These are phyloP conservation scores for Aspergillus sp. DNA, from an alignment of 2,329 filamentous ascomycete species.

Conservation along the genomic window DNA sequence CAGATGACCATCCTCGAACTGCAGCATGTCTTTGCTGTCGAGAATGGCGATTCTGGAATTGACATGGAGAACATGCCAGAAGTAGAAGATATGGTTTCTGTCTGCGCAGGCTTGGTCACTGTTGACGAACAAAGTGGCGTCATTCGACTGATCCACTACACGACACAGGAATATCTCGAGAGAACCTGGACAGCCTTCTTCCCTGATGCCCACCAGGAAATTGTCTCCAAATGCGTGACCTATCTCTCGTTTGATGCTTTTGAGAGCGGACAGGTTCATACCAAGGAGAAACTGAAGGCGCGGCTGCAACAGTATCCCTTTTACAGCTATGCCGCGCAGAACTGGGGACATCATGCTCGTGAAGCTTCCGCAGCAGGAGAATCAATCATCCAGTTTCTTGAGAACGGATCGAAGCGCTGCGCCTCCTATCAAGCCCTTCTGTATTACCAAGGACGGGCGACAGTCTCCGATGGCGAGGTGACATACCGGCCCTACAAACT, in stretches of 20 bases:
- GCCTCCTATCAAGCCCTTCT: constrained; percentile 1
- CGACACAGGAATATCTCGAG: constrained; percentile 28
- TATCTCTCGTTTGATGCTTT: constrained; percentile 18
- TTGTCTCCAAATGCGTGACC: constrained; percentile 12
- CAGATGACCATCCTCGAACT: constrained; percentile 34
- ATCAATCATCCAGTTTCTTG: background rate
- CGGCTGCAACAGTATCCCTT: constrained; percentile 3
- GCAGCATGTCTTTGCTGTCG: constrained; percentile 39
- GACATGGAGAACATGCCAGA: constrained; percentile 33
- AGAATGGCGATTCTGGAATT: constrained; percentile 19
- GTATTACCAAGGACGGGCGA: background rate
- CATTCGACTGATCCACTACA: constrained; percentile 31
- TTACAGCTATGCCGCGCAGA: constrained; percentile 8
- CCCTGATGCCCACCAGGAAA: constrained; percentile 8
- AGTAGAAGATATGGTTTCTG: constrained; percentile 14
- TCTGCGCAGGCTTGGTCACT: constrained; percentile 30
- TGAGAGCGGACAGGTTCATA: background rate
- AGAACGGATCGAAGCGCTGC: background rate
- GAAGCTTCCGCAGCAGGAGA: background rate
- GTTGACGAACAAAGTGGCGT: constrained; percentile 23
- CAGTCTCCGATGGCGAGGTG: too few relatives aligned
- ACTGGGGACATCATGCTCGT: constrained; percentile 12
- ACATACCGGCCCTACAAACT: too few relatives aligned
- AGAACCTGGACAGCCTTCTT: constrained; percentile 7
- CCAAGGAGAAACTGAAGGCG: background rate